A percentile compares a stretch with the other conserved stretches of the same genome.
Evolutionary conservation across 129 eudicot species (phyloP).

Genomic region (Calendula officinalis): DNA sequence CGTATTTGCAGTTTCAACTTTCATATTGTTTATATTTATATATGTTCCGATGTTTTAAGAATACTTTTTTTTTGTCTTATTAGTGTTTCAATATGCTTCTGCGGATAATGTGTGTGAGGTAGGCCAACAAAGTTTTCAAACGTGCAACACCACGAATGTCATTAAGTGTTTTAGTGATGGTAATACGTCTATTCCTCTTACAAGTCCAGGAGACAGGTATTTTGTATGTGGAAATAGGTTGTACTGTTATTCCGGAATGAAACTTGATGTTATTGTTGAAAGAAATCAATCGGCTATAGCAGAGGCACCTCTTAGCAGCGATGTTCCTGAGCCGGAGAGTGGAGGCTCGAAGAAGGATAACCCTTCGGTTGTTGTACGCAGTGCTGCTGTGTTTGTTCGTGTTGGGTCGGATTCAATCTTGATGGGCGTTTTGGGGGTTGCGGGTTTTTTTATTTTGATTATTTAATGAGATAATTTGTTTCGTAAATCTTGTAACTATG

Average conservation of each 20-base stretch:
- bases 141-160: constrained; percentile 61
- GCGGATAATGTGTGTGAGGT: constrained; percentile 54
- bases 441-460: constrained; percentile 12
- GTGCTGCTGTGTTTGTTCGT: constrained; percentile 24
- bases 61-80: background rate
- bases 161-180: constrained; percentile 58
- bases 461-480: background rate
- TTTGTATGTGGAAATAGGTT: constrained; percentile 60
- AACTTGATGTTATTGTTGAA: constrained; percentile 54
- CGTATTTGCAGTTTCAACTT: background rate
- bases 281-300: constrained; percentile 25
- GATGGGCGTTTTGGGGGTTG: constrained; percentile 30
- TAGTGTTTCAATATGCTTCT: constrained; percentile 77
- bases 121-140: constrained; percentile 43
- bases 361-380: constrained; percentile 38
- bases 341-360: constrained; percentile 54
- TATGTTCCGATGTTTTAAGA: background rate
- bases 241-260: constrained; percentile 74
- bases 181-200: constrained; percentile 52
- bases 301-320: constrained; percentile 43
- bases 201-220: constrained; percentile 53
- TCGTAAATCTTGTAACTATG: constrained; percentile 13
- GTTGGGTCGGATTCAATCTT: constrained; percentile 22
- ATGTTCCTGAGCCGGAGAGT: constrained; percentile 43
- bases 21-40: background rate